Base-by-base conservation (phyloP, 1,139 yeast species). In the Lodderomyces margitis region DNA sequence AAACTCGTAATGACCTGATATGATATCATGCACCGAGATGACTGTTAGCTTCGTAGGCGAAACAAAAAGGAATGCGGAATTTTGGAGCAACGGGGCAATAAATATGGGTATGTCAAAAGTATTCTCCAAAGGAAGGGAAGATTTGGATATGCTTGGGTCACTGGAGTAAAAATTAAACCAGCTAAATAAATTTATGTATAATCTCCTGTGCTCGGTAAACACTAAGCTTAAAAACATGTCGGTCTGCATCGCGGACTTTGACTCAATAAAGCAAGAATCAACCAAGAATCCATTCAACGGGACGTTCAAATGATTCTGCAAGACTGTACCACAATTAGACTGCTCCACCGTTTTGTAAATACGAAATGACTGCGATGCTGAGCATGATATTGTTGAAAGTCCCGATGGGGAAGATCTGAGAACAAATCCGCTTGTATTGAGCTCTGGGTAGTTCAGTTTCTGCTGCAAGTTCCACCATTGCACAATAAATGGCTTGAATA, bases 381-480 rank as follows among this genome's bases (percentile, higher is more conserved):
- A 59, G 1, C 72, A 55, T 0, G 76, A 59, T 0, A 73, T 71
- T 15, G 64, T 65, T 0, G 75, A 60, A 6, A 58, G 46, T 0
- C 80, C 79, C 0, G 70, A 58, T 1, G 52, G 33, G 4, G 51
- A 44, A 0, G 75, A 55, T 3, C 54, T 37, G 17, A 74, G 48
- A 2, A 57, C 48, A 40, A 51, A 54, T 0, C 80, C 80, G 3
- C 73, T 57, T 5, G 69, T 57, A 15, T 43, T 37, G 27, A 45
- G 44, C 14, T 46, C 39, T 53, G 59, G 5, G 61, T 53, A 42
- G 14, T 17, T 21, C 17, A 4, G n/a, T 24, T 5, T 17, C 20
- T 21, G 34, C 12, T 19, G 24, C 28, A 37, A 21, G 17, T 64
- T 69, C 80, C 80, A 75, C 80, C 80, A 75, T 49, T 75, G 81